Conservation (phyloP, 2,329 filamentous ascomycete species). For the Leptographium procerum region DNA sequence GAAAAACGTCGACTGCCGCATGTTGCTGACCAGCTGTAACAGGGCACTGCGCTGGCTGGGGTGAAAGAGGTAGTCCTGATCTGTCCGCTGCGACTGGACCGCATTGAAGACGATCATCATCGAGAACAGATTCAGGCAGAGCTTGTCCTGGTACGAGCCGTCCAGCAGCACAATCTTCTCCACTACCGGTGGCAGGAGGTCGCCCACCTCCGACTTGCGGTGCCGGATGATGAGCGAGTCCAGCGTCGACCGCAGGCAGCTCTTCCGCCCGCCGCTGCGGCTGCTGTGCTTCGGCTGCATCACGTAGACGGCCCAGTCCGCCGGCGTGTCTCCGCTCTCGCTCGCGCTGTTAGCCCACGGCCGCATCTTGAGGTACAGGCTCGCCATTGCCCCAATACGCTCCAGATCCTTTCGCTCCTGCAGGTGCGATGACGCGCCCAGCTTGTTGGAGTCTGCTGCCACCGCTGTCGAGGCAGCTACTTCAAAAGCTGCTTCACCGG, state of each 20-base stretch:
- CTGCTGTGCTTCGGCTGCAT: conserved; percentile 42
- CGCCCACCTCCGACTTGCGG: conserved; percentile 56
- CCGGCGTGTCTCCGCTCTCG: conserved; percentile 39
- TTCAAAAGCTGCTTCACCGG: too few species aligned
- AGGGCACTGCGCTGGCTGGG: conserved; percentile 57
- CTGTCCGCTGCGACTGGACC: conserved; percentile 74
- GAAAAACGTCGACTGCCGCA: conserved; percentile 78
- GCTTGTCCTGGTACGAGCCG: conserved; percentile 72
- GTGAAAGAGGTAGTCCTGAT: conserved; percentile 84
- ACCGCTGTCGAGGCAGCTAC: too few species aligned
- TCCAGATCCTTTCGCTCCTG: conserved; percentile 54
- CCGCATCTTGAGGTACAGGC: conserved; percentile 61
- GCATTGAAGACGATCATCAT: conserved; percentile 78
- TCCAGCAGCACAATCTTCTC: conserved; percentile 64
- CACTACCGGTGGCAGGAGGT: conserved; percentile 58
- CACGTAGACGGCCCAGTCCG: conserved; percentile 65
- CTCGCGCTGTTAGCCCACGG: conserved; percentile 61
- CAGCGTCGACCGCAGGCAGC: conserved; percentile 58
- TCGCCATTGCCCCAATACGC: conserved; percentile 52
- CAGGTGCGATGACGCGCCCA: conserved; percentile 27
- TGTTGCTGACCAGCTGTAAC: conserved; percentile 59
- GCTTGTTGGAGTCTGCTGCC: conserved; percentile 1
- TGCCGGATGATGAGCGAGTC: conserved; percentile 76
- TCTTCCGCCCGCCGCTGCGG: conserved; percentile 43
- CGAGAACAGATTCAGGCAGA: conserved; percentile 75